A percentile compares a stretch with the other conserved stretches of the same genome.
Conservation (phyloP, 345 rosid genomes). For the Eucalyptus regnans region DNA sequence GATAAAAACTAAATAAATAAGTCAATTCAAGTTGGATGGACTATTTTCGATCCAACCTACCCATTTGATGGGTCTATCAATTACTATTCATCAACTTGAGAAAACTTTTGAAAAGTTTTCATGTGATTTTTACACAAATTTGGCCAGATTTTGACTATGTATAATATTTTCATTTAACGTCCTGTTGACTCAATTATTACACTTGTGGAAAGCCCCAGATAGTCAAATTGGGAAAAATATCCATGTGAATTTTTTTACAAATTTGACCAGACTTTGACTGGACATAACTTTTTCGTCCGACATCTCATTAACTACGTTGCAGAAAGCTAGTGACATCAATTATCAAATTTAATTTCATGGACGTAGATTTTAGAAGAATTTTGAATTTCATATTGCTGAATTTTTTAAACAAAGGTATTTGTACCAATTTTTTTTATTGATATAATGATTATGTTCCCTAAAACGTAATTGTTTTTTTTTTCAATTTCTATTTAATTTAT, state of each 20-base stretch:
- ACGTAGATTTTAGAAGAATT: neutral
- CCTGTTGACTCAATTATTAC: too few species aligned
- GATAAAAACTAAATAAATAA: too few species aligned
- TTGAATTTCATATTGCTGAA: neutral
- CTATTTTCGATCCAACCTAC: accelerated
- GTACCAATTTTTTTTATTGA: neutral
- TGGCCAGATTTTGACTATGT: neutral
- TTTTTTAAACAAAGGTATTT: neutral
- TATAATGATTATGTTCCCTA: neutral
- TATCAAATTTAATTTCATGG: slow-evolving; percentile 9
- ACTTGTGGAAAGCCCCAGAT: neutral
- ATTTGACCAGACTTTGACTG: too few species aligned
- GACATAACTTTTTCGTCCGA: neutral
- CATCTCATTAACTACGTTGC: accelerated
- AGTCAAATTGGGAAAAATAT: neutral
- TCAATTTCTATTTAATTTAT: neutral
- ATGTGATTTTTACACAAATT: too few species aligned
- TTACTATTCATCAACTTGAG: too few species aligned
- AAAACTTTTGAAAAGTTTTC: too few species aligned
- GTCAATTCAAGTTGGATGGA: too few species aligned
- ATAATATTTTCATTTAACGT: neutral
- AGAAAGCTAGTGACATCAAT: neutral
- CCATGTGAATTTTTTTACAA: too few species aligned
- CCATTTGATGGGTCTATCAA: too few species aligned
- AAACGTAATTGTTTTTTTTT: neutral